Base-by-base conservation (phyloP, 148 eudicot species). In the Salicornia ramosissima region DNA sequence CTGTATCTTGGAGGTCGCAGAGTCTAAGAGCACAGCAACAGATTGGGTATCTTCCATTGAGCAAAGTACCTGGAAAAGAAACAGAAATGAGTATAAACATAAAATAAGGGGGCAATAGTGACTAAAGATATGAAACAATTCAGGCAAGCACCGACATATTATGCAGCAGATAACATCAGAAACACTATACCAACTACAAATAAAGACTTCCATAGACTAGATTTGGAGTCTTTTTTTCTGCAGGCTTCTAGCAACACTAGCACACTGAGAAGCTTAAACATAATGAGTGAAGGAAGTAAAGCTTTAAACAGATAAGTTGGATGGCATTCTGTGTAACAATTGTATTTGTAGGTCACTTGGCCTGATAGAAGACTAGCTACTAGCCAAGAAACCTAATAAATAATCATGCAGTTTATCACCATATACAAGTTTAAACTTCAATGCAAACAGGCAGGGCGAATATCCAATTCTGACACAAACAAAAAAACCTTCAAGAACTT, bases 1-100 rank as follows among this genome's bases (percentile, higher is more conserved):
- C 59, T 91, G 94, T 75, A 95, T 87, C 85, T 91, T 95, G 26
- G 99, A 87, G 74, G 89, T 77, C n/a, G 99, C 85, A 54, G 96
- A 89, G 71, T 89, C 96, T 72, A 95, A 73, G 52, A 91, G 82
- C 26, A 74, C 76, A 58, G 88, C 79, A 77, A 85, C 92, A 72
- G 91, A 86, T 55, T 79, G 75, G 61, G 86, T 77, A 62, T 86
- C 90, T 76, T 93, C 99, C 99, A 95, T 95, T 72, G 73, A 64
- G 58, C 71, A 73, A 45, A 68, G 46, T 49, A 61, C 53, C 87
- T 86, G 76, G 28, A 71, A 67, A 75, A 72, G 26, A 65, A 42
- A 36, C n/a, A 71, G 56, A 5, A 60, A 73, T 47, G 14, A 51
- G 10, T 34, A 30, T 31, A 62, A 30, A 36, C 11, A n/a, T 50